Percentiles rank a stretch among this genome's conserved stretches.
Evolutionary conservation across 2,329 filamentous ascomycete genomes (phyloP).

Genomic region (Nigrospora osmanthi): DNA sequence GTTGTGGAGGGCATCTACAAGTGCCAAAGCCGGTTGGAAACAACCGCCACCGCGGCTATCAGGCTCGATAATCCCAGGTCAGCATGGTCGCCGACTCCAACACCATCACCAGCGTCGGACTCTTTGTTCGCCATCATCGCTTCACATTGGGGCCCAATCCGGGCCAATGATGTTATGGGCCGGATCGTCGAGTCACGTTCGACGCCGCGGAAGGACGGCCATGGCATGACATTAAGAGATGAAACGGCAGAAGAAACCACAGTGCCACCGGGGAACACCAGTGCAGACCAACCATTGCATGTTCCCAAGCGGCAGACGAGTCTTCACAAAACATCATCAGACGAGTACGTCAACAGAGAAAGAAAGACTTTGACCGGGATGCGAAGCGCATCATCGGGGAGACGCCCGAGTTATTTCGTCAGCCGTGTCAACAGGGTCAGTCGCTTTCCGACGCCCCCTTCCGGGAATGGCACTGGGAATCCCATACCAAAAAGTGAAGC

Average conservation of each 20-base stretch:
- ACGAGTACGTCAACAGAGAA: conserved; percentile 14
- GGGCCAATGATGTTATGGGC: conserved; percentile 33
- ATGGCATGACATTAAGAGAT: not conserved
- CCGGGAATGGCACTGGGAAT: no score
- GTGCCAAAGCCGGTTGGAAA: conserved; percentile 42
- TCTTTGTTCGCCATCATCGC: conserved; percentile 36
- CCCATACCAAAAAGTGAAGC: no score
- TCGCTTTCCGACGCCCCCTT: not conserved
- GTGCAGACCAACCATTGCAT: not conserved
- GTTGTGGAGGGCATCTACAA: conserved; percentile 24
- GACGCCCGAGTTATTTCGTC: conserved; percentile 8
- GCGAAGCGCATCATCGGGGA: conserved; percentile 12
- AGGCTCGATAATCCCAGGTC: conserved; percentile 39
- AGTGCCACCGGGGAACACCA: not conserved
- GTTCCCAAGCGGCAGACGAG: conserved; percentile 5
- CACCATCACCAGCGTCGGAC: conserved; percentile 22
- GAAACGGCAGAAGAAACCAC: not conserved
- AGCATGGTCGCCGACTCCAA: conserved; percentile 40
- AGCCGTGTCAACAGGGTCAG: conserved; percentile 6
- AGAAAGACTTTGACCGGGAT: conserved; percentile 21
- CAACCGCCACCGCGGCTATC: conserved; percentile 41
- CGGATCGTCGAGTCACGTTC: conserved; percentile 14
- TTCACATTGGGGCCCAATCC: conserved; percentile 38
- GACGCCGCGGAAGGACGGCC: conserved; percentile 1
- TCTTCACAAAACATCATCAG: conserved; percentile 4